phyloP scores from a whole-genome alignment of 768 basidiomycete species.

The Lanmaoa pseudosensibilis region DNA sequence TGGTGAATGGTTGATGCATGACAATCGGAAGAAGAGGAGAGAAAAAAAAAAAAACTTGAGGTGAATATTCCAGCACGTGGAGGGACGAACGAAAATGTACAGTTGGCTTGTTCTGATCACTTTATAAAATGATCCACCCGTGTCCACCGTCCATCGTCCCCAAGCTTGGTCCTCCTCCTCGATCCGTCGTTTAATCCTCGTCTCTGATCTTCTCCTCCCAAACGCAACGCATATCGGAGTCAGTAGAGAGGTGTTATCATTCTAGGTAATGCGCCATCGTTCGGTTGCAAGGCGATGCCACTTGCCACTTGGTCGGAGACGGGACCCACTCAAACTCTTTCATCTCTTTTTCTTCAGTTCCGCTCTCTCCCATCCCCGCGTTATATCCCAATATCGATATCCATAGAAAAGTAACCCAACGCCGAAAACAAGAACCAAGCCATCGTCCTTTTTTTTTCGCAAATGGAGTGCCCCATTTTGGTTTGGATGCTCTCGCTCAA shows the following conservation, averaged over 20 bases:
- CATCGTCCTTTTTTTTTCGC: too few relatives aligned
- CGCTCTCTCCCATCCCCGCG: neutral
- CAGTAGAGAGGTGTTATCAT: neutral
- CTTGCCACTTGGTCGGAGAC: neutral
- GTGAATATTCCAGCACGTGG: conserved; percentile 22
- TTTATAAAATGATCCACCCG: conserved; percentile 24
- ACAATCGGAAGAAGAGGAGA: neutral
- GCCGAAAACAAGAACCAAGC: neutral
- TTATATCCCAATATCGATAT: neutral
- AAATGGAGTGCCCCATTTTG: conserved; percentile 63
- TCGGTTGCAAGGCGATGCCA: neutral
- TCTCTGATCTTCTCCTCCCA: neutral
- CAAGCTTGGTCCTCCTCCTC: neutral
- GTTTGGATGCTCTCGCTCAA: conserved; percentile 83
- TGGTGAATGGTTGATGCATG: neutral
- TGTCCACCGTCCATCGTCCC: neutral
- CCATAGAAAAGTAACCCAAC: neutral
- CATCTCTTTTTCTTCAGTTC: neutral
- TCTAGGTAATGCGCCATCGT: neutral
- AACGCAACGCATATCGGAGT: neutral
- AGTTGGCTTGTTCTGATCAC: conserved; percentile 24
- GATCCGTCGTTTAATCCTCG: neutral
- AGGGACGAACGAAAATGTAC: conserved; percentile 23
- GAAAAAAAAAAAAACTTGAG: neutral
- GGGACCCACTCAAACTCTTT: neutral